Evolutionary conservation across 306 rosid genomes (phyloP), one percentile per base, ranked within the genome.

Genomic region (Quercus engelmannii): DNA sequence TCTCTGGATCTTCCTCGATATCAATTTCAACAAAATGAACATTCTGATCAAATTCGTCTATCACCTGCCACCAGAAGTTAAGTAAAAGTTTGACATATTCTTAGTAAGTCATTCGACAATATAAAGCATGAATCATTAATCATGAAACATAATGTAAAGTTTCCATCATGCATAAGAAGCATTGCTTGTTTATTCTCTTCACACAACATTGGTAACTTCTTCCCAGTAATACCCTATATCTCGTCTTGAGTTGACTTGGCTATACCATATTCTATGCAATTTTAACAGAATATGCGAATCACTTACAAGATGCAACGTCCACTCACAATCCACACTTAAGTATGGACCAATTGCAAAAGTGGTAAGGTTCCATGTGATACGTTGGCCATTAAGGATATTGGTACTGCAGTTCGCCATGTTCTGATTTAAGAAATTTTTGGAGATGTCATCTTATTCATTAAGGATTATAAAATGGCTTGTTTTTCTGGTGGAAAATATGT

Each of bases 1-100:
- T 73, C 83, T 94, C 98, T 51, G 83, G 98, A 87, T 94, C 98
- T 84, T 94, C 97, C 87, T 94, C 98, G 13, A 94, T 94, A 82
- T 94, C 98, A 83, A 94, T 94, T 89, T 94, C 98, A 75, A 94
- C 93, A 43, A 87, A 94, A 88, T 94, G 98, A 58, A 94, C 97
- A 80, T 84, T 91, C 72, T 91, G 86, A 85, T 94, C 95, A 68
- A 83, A 94, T 78, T 94, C 97, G 72, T 92, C 98, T 57, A 94
- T 88, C 75, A 94, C 98, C 98, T 94, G 88, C 77, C 77, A 84
- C 4, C 23, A 54, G 68, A 80, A 30, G 71, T 74, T 49, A 73
- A 20, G 18, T n/a, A 71, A 74, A 68, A 49, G 68, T 67, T 23
- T 46, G 67, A n/a, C 73, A 33, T 25, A 67, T 33, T 21, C 64